These are phyloP conservation scores for Claviceps digitariae DNA, from an alignment of 2,329 filamentous ascomycete species.

Conservation along the genomic window DNA sequence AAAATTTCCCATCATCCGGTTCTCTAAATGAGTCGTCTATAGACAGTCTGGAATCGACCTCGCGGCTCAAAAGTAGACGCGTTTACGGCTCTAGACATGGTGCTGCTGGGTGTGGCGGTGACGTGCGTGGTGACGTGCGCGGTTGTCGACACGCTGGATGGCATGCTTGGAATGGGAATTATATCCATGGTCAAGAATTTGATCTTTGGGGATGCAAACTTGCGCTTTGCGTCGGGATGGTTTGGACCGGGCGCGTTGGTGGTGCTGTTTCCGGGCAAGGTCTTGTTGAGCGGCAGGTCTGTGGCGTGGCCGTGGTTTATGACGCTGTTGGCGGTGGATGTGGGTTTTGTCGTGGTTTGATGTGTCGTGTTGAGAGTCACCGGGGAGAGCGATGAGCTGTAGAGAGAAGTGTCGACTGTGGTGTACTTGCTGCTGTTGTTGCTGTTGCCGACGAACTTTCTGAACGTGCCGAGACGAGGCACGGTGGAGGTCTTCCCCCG, in stretches of 20 bases:
- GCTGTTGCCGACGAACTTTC: background rate
- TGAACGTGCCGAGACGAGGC: background rate
- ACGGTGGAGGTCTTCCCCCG: background rate
- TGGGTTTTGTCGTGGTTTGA: no score
- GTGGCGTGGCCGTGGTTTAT: no score
- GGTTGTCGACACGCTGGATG: background rate
- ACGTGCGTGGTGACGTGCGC: background rate
- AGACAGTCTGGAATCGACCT: background rate
- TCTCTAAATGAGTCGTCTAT: background rate
- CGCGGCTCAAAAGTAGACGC: background rate
- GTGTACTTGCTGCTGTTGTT: background rate
- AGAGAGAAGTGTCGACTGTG: no score
- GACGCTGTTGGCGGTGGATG: no score
- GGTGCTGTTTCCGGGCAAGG: no score
- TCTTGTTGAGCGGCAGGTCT: no score
- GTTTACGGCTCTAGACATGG: background rate
- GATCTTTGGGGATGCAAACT: background rate
- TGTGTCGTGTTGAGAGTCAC: no score
- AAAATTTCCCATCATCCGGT: no score
- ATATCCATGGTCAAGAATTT: background rate
- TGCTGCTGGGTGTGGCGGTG: background rate
- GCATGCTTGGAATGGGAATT: background rate
- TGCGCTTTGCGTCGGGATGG: background rate
- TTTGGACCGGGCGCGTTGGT: no score
- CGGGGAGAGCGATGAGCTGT: background rate